Conservation (phyloP, 163 green algal genomes). For the Prototheca stagnorum region DNA sequence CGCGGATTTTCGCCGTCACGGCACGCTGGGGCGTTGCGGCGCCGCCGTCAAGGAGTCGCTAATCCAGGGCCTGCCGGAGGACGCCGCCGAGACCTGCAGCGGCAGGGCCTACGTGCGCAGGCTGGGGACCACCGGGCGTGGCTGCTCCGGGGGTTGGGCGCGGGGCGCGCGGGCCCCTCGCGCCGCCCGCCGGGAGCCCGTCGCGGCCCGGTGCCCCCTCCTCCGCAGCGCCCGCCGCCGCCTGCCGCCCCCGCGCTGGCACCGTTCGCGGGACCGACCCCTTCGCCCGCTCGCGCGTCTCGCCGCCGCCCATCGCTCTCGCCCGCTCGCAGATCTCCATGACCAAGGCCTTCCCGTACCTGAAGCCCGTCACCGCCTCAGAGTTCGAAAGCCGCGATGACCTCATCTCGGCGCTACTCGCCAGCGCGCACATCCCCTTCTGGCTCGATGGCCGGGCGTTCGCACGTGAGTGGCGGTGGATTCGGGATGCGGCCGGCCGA, state of each 20-base stretch:
- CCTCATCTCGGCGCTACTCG: constrained; percentile 50
- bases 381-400: constrained; percentile 43
- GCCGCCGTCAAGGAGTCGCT: constrained; percentile 33
- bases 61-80: constrained; percentile 42
- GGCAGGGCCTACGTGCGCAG: constrained; percentile 26
- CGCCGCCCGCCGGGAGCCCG: too few relatives aligned
- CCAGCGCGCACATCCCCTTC: constrained; percentile 66
- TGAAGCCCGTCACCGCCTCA: constrained; percentile 20
- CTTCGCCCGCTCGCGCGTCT: neutral
- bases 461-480: constrained; percentile 3
- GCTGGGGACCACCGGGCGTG: too few relatives aligned
- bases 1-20: constrained; percentile 15
- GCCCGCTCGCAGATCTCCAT: constrained; percentile 24
- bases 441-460: constrained; percentile 11
- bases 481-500: too few relatives aligned
- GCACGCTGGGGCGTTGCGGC: constrained; percentile 37
- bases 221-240: neutral
- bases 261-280: neutral
- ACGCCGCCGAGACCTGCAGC: constrained; percentile 42
- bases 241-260: neutral
- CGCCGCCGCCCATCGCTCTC: neutral
- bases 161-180: too few relatives aligned
- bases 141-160: too few relatives aligned
- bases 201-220: too few relatives aligned
- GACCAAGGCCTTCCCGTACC: constrained; percentile 28